Conservation (phyloP, 169 alveolate species). For the Plasmodium adleri region DNA sequence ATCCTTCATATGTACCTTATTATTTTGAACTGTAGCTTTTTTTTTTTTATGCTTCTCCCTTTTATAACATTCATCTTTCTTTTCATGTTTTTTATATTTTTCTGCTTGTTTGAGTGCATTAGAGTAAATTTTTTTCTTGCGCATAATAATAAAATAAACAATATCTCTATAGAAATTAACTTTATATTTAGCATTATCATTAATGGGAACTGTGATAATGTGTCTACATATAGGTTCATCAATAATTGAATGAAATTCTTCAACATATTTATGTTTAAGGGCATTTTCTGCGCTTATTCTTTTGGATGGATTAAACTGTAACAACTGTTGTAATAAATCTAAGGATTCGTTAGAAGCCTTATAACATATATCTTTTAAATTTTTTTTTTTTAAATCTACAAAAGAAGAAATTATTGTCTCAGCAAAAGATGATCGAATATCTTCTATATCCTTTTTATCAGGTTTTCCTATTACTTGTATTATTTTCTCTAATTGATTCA, state of each 20-base stretch:
- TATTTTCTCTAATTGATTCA: slow-evolving; percentile 95
- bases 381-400: slow-evolving; percentile 76
- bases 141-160: slow-evolving; percentile 88
- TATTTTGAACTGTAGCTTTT: background rate
- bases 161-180: slow-evolving; percentile 90
- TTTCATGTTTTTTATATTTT: background rate
- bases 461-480: slow-evolving; percentile 96
- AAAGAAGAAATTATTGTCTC: slow-evolving; percentile 82
- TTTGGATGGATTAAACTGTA: slow-evolving; percentile 86
- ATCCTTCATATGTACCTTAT: background rate
- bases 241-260: slow-evolving; percentile 88
- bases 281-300: slow-evolving; percentile 91
- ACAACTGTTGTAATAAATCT: slow-evolving; percentile 86
- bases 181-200: slow-evolving; percentile 90
- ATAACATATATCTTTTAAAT: slow-evolving; percentile 53
- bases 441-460: slow-evolving; percentile 91
- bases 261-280: slow-evolving; percentile 86
- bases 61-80: background rate
- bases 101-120: background rate
- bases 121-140: slow-evolving; percentile 73
- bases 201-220: slow-evolving; percentile 88
- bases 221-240: slow-evolving; percentile 90
- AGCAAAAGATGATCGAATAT: slow-evolving; percentile 92
- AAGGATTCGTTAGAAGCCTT: slow-evolving; percentile 78
- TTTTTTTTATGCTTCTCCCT: background rate